These are phyloP conservation scores for Stephanocyclus meneghinianus DNA, from an alignment of 352 stramenopile species.

Conservation along the genomic window DNA sequence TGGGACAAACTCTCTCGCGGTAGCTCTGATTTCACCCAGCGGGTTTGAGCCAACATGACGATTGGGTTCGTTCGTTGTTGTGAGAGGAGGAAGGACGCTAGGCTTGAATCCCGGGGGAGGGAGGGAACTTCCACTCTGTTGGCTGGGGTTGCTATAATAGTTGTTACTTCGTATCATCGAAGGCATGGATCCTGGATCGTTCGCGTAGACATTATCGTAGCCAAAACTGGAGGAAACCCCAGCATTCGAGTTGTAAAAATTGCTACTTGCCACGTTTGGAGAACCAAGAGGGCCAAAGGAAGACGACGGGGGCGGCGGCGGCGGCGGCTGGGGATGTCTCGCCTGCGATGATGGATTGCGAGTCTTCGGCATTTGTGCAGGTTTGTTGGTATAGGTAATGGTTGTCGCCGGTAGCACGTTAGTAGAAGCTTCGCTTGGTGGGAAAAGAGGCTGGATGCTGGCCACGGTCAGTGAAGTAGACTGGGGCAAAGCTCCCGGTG, in stretches of 20 bases:
- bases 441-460: constrained; percentile 50
- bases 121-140: constrained; percentile 9
- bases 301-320: neutral
- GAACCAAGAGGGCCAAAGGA: neutral
- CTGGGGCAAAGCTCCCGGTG: neutral
- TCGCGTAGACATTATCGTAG: constrained; percentile 4
- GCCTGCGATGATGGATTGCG: neutral
- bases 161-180: neutral
- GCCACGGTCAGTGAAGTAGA: constrained; percentile 6
- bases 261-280: neutral
- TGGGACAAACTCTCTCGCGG: constrained; percentile 74
- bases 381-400: neutral
- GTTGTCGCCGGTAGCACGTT: too few species aligned
- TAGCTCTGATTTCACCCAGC: constrained; percentile 70
- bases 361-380: neutral
- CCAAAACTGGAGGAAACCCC: neutral
- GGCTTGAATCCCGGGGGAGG: constrained; percentile 54
- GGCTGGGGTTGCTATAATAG: neutral
- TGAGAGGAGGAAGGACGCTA: constrained; percentile 1
- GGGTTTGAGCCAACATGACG: constrained; percentile 40
- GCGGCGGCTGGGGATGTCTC: neutral
- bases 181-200: constrained; percentile 10
- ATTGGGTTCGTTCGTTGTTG: neutral
- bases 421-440: constrained; percentile 1
- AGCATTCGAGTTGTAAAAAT: neutral